phyloP scores from a whole-genome alignment of 495 filamentous ascomycete species.

The Daldinia caldariorum region DNA sequence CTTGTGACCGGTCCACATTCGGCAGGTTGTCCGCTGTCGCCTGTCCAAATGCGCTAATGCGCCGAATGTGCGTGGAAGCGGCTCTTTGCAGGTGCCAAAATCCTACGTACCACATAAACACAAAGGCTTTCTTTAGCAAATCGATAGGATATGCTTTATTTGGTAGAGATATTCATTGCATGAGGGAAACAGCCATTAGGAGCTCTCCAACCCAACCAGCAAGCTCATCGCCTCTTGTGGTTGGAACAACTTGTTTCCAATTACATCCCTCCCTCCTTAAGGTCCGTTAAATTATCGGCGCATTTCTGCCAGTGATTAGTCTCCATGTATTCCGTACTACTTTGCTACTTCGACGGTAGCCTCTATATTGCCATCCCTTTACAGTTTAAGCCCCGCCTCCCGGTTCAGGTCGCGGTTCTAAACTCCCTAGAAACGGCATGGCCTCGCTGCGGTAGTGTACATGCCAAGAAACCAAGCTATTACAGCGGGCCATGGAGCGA shows the following conservation, averaged over 20 bases:
- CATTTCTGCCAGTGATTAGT: slow-evolving; percentile 14
- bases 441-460: slow-evolving; percentile 3
- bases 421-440: slow-evolving; percentile 25
- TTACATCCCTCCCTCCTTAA: slow-evolving; percentile 10
- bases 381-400: slow-evolving; percentile 26
- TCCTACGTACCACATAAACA: slow-evolving; percentile 10
- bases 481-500: slow-evolving; percentile 27
- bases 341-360: slow-evolving; percentile 15
- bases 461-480: slow-evolving; percentile 37
- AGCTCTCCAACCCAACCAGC: neutral
- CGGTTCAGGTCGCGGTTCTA: slow-evolving; percentile 28
- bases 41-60: slow-evolving; percentile 21
- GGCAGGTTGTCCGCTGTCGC: slow-evolving; percentile 27
- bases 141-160: slow-evolving; percentile 9
- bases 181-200: slow-evolving; percentile 15
- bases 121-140: slow-evolving; percentile 21
- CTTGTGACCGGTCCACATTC: slow-evolving; percentile 26
- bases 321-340: neutral
- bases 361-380: slow-evolving; percentile 34
- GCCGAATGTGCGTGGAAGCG: slow-evolving; percentile 16
- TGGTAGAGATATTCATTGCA: slow-evolving; percentile 25
- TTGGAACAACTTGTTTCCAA: slow-evolving; percentile 21
- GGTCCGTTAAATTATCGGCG: slow-evolving; percentile 6
- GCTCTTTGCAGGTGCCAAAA: slow-evolving; percentile 33
- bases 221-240: slow-evolving; percentile 5